Base-by-base conservation (phyloP, 2,329 filamentous ascomycete species). In the Ceratocystiopsis minuta region DNA sequence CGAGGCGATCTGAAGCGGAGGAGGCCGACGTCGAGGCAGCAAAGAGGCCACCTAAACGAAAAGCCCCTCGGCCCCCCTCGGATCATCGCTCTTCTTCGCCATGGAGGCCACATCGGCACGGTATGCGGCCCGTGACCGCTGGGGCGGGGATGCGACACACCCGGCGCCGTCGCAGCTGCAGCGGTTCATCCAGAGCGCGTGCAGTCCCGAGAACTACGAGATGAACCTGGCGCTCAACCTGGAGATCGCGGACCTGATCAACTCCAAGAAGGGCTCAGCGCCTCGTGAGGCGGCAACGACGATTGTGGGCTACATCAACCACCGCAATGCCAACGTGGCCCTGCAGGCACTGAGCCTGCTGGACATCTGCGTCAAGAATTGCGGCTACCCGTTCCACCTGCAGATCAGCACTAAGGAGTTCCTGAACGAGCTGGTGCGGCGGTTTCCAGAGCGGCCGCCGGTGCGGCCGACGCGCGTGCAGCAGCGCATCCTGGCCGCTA, bases 371-470 rank as follows among this genome's bases (percentile, higher is more conserved):
- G 90, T 96, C 61, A 98, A 98, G 68, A 98, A 98, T 65, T 98
- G 90, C 70, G 90, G 90, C 53, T 98, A 98, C 58, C 87, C 90
- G 1, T 98, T 98, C 61, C 90, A 98, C 57, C 76, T 98, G 45
- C 90, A 98, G 62, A 95, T 98, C 57, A 87, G 83, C 60, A 96
- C 90, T 51, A 98, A 98, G 60, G 90, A 98, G 55, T 98, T 98
- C 54, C 76, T 98, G 53, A 98, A 98, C 63, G 90, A 98, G 65
- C 77, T 98, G 46, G 90, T 98, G 47, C 78, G 90, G 51, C 75
- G 90, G 50, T 98, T 98, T 55, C 90, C 90, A 38, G 90, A 98
- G 63, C 74, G 88, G 18, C 90, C 90, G 37, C 86, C 88, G 2
- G 70, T 90, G 46, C 81, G 90, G 46, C 68, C 85, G 36, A 85